These are phyloP conservation scores for Marsdenia floribunda DNA, from an alignment of 257 asterid genomes.

Conservation along the genomic window DNA sequence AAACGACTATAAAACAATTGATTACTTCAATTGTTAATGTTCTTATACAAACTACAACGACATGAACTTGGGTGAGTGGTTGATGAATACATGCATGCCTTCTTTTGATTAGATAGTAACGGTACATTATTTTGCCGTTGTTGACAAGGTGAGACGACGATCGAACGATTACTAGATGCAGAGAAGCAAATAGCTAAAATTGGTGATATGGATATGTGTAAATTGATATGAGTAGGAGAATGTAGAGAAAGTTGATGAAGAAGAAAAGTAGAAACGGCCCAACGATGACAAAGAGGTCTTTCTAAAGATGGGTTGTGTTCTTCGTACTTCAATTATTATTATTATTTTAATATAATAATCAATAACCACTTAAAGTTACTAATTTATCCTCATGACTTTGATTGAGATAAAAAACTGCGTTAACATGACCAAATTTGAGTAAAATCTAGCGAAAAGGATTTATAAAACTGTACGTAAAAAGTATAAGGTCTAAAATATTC, in stretches of 20 bases:
- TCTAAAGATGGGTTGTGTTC: no score
- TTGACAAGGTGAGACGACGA: conserved; percentile 35
- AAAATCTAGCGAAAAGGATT: no score
- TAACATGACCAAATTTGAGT: no score
- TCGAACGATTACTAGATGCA: conserved; percentile 40
- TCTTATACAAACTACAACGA: conserved; percentile 33
- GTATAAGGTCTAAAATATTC: no score
- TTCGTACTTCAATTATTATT: no score
- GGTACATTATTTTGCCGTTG: conserved; percentile 31
- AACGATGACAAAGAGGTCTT: conserved; percentile 34
- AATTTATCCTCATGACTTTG: no score
- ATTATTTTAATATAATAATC: no score
- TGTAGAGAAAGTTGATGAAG: conserved; percentile 29
- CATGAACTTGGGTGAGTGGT: conserved; percentile 37
- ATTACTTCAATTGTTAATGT: not conserved
- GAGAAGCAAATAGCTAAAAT: conserved; percentile 57
- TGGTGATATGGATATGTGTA: conserved; percentile 64
- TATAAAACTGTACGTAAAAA: no score
- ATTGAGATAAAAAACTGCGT: no score
- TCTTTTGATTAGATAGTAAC: conserved; percentile 28
- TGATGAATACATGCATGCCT: conserved; percentile 34
- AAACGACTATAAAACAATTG: conserved; percentile 30
- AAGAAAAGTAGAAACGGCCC: conserved; percentile 63
- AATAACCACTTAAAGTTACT: no score
- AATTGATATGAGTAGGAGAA: conserved; percentile 65